Evolutionary conservation across 2,329 filamentous ascomycete genomes (phyloP).

Genomic region (Colletotrichum incanum): DNA sequence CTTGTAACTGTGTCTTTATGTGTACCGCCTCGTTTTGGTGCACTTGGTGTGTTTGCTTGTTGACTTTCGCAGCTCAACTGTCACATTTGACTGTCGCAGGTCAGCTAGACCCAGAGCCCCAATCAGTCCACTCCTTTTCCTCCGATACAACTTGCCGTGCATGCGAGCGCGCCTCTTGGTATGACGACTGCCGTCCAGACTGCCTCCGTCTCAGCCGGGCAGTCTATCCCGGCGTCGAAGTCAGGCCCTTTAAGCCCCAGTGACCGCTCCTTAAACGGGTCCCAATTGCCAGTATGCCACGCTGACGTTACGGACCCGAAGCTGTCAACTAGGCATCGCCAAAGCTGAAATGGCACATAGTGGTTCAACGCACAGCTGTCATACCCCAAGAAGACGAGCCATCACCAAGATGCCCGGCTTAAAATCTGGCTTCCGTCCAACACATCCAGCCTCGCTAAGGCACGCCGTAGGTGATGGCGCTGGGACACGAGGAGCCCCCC

Average conservation of each 20-base stretch:
- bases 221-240: constrained; percentile 22
- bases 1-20: constrained; percentile 5
- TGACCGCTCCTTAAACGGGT: constrained; percentile 20
- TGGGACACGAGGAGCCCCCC: constrained; percentile 18
- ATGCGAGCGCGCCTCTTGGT: constrained; percentile 30
- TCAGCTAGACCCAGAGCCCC: constrained; percentile 27
- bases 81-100: constrained; percentile 28
- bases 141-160: constrained; percentile 31
- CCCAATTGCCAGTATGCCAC: constrained; percentile 2
- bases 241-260: constrained; percentile 25
- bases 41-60: not conserved
- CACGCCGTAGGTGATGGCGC: not conserved
- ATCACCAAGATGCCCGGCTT: constrained; percentile 1
- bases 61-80: not conserved
- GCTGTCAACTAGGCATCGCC: not conserved
- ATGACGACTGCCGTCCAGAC: constrained; percentile 34
- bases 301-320: constrained; percentile 5
- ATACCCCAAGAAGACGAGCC: not conserved
- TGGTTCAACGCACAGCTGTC: not conserved
- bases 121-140: constrained; percentile 35
- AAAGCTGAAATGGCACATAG: not conserved
- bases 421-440: constrained; percentile 37
- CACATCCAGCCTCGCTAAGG: constrained; percentile 19
- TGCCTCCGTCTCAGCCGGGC: constrained; percentile 32
- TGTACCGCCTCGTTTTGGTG: not conserved